A percentile compares a stretch with the other conserved stretches of the same genome.
Evolutionary conservation across 768 basidiomycete species (phyloP).

Genomic region (Lactifluus volemus): DNA sequence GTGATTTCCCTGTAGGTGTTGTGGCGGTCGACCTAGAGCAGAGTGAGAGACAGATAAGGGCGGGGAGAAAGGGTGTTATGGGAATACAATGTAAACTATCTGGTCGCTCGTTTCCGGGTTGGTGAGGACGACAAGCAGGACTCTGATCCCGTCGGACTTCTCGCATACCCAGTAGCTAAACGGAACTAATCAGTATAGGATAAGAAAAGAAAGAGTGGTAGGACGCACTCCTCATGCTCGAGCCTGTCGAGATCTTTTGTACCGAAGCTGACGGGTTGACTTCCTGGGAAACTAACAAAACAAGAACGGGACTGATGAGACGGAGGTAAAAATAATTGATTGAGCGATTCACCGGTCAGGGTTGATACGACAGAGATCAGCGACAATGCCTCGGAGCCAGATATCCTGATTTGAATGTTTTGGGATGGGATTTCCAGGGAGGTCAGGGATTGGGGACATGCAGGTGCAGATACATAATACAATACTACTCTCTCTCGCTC

Average conservation of each 20-base stretch:
- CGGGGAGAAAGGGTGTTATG: too few relatives aligned
- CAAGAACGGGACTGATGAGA: not conserved
- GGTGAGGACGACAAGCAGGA: constrained; percentile 72
- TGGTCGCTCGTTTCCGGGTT: constrained; percentile 45
- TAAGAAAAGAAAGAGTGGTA: not conserved
- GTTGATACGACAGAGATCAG: constrained; percentile 53
- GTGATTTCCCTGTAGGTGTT: constrained; percentile 69
- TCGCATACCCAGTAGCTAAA: constrained; percentile 97
- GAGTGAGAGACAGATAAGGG: not conserved
- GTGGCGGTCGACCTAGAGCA: constrained; percentile 82
- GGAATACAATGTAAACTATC: constrained; percentile 60
- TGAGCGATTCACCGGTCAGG: constrained; percentile 45
- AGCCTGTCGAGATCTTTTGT: constrained; percentile 60
- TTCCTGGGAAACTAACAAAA: constrained; percentile 75
- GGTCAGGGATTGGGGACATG: constrained; percentile 43
- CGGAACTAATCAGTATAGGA: not conserved
- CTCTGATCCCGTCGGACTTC: constrained; percentile 93
- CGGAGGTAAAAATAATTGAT: not conserved
- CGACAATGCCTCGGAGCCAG: constrained; percentile 62
- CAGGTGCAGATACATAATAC: constrained; percentile 13
- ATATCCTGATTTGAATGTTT: constrained; percentile 48
- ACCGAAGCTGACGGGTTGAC: constrained; percentile 91
- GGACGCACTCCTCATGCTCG: constrained; percentile 71
- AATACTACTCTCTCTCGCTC: not conserved
- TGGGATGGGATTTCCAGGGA: constrained; percentile 54